Percentiles rank a stretch among this genome's conserved stretches.
Conservation (phyloP, 495 filamentous ascomycete genomes). For the Lichenothelia convexa region DNA sequence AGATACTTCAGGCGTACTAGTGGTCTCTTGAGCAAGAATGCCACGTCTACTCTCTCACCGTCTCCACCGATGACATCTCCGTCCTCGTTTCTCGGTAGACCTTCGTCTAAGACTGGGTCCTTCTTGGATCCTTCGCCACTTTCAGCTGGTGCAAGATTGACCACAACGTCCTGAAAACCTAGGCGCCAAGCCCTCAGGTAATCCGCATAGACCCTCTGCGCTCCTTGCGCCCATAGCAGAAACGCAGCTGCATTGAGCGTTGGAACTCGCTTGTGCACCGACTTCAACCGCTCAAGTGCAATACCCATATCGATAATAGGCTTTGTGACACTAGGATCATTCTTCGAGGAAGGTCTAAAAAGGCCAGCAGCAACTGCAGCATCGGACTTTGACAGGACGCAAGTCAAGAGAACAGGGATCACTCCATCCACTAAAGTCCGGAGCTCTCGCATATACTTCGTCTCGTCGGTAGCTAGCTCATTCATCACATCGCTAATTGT, state of each 20-base stretch:
- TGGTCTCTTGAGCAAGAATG: conserved; percentile 76
- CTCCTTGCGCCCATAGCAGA: conserved; percentile 60
- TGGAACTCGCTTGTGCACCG: conserved; percentile 61
- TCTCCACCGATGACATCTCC: conserved; percentile 60
- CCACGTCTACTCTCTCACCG: conserved; percentile 86
- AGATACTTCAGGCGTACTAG: conserved; percentile 79
- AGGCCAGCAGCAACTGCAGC: conserved; percentile 46
- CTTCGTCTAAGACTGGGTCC: conserved; percentile 35
- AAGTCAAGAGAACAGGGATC: conserved; percentile 75
- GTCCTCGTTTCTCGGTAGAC: conserved; percentile 55
- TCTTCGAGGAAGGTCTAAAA: conserved; percentile 35
- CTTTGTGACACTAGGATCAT: conserved; percentile 52
- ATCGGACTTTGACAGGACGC: conserved; percentile 59
- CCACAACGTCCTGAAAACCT: conserved; percentile 87
- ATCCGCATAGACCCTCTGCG: conserved; percentile 61
- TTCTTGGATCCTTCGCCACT: conserved; percentile 23
- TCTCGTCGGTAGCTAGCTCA: conserved; percentile 69
- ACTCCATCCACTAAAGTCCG: conserved; percentile 91
- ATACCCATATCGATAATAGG: conserved; percentile 93
- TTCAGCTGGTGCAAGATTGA: conserved; percentile 66
- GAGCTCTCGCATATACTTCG: conserved; percentile 80
- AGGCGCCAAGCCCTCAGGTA: conserved; percentile 84
- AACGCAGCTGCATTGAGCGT: conserved; percentile 47
- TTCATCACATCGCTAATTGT: conserved; percentile 57
- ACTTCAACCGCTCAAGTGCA: conserved; percentile 65